A percentile compares a stretch with the other conserved stretches of the same genome.
phyloP scores from a whole-genome alignment of 495 filamentous ascomycete genomes.

The Endocarpon pusillum region DNA sequence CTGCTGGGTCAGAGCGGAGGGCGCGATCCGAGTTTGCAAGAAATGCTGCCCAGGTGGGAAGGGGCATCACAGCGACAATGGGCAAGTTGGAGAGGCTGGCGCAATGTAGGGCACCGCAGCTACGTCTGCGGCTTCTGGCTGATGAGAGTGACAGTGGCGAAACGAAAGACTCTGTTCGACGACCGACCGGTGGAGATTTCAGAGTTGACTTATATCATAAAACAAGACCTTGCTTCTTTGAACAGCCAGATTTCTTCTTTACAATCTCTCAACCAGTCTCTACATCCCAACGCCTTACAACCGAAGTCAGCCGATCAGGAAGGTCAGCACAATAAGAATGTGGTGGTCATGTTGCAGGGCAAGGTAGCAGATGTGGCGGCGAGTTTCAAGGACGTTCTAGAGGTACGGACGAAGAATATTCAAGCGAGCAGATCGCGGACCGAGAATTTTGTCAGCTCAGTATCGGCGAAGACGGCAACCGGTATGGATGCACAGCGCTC shows the following conservation, averaged over 20 bases:
- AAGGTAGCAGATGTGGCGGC: slow-evolving; percentile 87
- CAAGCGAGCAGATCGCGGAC: slow-evolving; percentile 82
- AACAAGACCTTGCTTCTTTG: slow-evolving; percentile 82
- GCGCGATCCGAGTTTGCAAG: slow-evolving; percentile 72
- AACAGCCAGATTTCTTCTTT: slow-evolving; percentile 74
- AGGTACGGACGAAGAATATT: slow-evolving; percentile 95
- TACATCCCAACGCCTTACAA: slow-evolving; percentile 47
- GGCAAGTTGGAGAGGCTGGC: slow-evolving; percentile 85
- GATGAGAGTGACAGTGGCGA: slow-evolving; percentile 47
- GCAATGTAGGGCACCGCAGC: slow-evolving; percentile 38
- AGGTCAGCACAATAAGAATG: slow-evolving; percentile 94
- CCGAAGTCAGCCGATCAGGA: slow-evolving; percentile 53
- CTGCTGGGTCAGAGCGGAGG: slow-evolving; percentile 26
- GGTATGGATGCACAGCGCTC: slow-evolving; percentile 38
- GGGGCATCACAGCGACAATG: slow-evolving; percentile 81
- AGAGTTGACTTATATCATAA: slow-evolving; percentile 90
- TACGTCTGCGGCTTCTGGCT: slow-evolving; percentile 3
- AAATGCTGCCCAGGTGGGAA: slow-evolving; percentile 73
- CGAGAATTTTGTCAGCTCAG: slow-evolving; percentile 88
- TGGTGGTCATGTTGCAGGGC: slow-evolving; percentile 80
- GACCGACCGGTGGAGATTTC: slow-evolving; percentile 93
- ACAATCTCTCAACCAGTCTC: slow-evolving; percentile 51
- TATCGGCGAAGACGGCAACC: slow-evolving; percentile 60
- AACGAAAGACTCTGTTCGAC: slow-evolving; percentile 92
- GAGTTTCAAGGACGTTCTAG: slow-evolving; percentile 93